Conservation (phyloP, 371 early-diverging fungal genomes). For the Lichtheimia ornata region DNA sequence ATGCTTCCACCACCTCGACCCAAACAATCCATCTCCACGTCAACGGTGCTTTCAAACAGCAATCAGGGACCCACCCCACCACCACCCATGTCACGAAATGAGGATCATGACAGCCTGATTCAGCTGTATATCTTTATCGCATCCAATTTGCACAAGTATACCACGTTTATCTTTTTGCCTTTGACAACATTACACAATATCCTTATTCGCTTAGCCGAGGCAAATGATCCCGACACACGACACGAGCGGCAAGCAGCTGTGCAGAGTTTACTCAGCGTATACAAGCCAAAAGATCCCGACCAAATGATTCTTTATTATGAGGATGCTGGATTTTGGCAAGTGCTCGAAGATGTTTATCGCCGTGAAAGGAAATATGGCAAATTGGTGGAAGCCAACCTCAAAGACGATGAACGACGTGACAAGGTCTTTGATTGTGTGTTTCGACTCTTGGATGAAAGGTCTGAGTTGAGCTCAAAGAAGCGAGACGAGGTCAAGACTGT, state of each 20-base stretch:
- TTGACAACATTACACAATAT: constrained; percentile 62
- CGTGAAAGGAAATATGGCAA: constrained; percentile 65
- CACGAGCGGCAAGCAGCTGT: constrained; percentile 73
- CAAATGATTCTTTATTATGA: constrained; percentile 61
- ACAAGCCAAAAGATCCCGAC: constrained; percentile 60
- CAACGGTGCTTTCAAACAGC: constrained; percentile 39
- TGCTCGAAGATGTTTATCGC: constrained; percentile 68
- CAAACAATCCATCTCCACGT: constrained; percentile 46
- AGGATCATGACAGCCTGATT: constrained; percentile 45
- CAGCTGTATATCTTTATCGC: constrained; percentile 72
- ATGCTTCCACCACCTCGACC: constrained; percentile 36
- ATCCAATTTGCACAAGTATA: constrained; percentile 64
- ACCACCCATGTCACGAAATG: constrained; percentile 8
- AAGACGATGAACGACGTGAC: constrained; percentile 59
- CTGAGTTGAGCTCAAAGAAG: constrained; percentile 57
- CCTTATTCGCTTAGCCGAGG: constrained; percentile 57
- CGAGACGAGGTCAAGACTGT: constrained; percentile 58
- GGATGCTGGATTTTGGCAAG: constrained; percentile 72
- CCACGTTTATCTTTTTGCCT: constrained; percentile 61
- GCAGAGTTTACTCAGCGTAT: constrained; percentile 62
- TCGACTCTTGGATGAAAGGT: constrained; percentile 45
- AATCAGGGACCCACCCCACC: constrained; percentile 12
- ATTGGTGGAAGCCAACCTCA: constrained; percentile 67
- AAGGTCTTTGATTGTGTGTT: constrained; percentile 65
- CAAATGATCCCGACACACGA: constrained; percentile 51